Evolutionary conservation across 345 rosid species (phyloP).

Genomic region (Syzygium oleosum): DNA sequence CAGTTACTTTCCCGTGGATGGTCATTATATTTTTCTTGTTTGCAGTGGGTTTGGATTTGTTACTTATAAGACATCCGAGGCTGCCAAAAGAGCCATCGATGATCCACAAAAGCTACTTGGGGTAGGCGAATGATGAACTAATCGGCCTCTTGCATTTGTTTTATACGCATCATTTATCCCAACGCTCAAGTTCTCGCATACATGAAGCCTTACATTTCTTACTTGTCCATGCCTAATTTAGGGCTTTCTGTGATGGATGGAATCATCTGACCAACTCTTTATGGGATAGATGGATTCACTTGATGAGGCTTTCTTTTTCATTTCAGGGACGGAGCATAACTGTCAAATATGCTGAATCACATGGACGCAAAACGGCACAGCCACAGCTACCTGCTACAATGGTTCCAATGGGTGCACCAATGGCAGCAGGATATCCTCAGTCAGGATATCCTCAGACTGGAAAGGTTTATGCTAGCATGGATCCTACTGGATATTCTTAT

Average conservation of each 20-base stretch:
- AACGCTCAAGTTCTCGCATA: neutral
- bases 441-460: constrained; percentile 25
- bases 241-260: neutral
- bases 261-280: neutral
- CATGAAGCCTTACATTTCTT: neutral
- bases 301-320: neutral
- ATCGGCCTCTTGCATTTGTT: neutral
- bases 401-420: constrained; percentile 27
- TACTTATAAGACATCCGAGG: constrained; percentile 51
- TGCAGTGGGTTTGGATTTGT: constrained; percentile 76
- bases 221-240: neutral
- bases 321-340: constrained; percentile 42
- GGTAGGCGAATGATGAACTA: constrained; percentile 22
- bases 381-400: constrained; percentile 21
- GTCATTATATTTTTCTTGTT: constrained; percentile 3
- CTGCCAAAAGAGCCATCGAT: constrained; percentile 60
- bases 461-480: constrained; percentile 18
- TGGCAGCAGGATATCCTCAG: constrained; percentile 26
- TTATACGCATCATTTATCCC: neutral
- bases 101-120: constrained; percentile 55
- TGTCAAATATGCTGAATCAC: constrained; percentile 55
- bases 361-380: constrained; percentile 34
- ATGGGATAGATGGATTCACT: neutral
- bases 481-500: constrained; percentile 34
- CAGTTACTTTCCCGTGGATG: neutral